A percentile compares a stretch with the other conserved stretches of the same genome.
phyloP scores from a whole-genome alignment of 257 asterid species.

The Penstemon davidsonii region DNA sequence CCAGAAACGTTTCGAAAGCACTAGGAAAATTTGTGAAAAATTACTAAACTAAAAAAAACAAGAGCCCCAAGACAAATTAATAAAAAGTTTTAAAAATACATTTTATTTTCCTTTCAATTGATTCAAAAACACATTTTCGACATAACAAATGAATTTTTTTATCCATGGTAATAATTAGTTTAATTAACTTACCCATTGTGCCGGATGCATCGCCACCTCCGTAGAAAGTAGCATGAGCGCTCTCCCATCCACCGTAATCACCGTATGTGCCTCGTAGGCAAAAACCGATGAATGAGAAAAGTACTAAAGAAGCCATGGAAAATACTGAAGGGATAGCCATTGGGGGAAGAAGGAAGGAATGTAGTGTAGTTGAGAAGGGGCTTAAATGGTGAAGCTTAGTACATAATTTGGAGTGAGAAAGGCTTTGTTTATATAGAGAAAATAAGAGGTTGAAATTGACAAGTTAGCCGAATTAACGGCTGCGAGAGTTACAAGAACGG shows the following conservation, averaged over 20 bases:
- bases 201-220: slow-evolving; percentile 86
- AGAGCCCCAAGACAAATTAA: too few species aligned
- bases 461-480: slow-evolving; percentile 26
- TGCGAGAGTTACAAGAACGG: slow-evolving; percentile 30
- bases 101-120: too few species aligned
- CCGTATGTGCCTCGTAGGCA: slow-evolving; percentile 35
- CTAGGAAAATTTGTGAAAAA: too few species aligned
- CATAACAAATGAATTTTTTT: too few species aligned
- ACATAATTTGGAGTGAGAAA: slow-evolving; percentile 6
- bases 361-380: background rate
- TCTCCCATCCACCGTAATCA: slow-evolving; percentile 60
- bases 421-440: slow-evolving; percentile 40
- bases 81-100: too few species aligned
- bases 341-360: slow-evolving; percentile 1
- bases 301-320: slow-evolving; percentile 27
- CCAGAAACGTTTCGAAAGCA: too few species aligned
- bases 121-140: too few species aligned
- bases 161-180: background rate
- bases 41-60: too few species aligned
- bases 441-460: slow-evolving; percentile 38
- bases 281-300: slow-evolving; percentile 30
- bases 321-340: slow-evolving; percentile 41
- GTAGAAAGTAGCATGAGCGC: slow-evolving; percentile 73
- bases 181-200: slow-evolving; percentile 60
- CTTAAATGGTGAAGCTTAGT: slow-evolving; percentile 3